phyloP scores from a whole-genome alignment of 148 eudicot species.

The Vaccinium vitisidaea region DNA sequence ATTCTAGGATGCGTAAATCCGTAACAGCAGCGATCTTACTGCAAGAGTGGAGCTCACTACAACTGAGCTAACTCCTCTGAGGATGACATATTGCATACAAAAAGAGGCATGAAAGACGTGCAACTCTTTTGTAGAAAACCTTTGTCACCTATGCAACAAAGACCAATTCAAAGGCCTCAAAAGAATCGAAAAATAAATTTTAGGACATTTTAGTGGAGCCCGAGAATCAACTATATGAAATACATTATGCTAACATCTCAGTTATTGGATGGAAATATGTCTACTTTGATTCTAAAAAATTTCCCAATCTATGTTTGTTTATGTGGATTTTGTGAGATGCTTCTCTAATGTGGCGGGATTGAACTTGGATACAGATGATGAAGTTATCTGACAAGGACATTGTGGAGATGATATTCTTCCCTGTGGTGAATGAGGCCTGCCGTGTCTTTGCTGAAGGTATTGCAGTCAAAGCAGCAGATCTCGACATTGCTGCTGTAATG shows the following conservation, averaged over 20 bases:
- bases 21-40: background rate
- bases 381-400: slow-evolving; percentile 80
- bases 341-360: slow-evolving; percentile 6
- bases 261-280: background rate
- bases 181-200: background rate
- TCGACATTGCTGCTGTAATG: slow-evolving; percentile 81
- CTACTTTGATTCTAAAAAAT: background rate
- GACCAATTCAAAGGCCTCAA: background rate
- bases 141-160: background rate
- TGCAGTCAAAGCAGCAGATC: slow-evolving; percentile 88
- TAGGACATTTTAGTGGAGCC: background rate
- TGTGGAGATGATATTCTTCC: slow-evolving; percentile 88
- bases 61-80: background rate
- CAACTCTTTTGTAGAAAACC: background rate
- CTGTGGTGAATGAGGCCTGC: slow-evolving; percentile 90
- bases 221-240: background rate
- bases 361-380: slow-evolving; percentile 39
- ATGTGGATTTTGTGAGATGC: slow-evolving; percentile 1
- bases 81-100: background rate
- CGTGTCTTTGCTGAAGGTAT: slow-evolving; percentile 86
- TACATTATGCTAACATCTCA: background rate
- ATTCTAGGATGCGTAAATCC: background rate
- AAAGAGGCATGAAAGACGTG: background rate
- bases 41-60: background rate
- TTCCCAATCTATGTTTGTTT: background rate